These are phyloP conservation scores for Candida argentea DNA, from an alignment of 805 yeast species.

Conservation along the genomic window DNA sequence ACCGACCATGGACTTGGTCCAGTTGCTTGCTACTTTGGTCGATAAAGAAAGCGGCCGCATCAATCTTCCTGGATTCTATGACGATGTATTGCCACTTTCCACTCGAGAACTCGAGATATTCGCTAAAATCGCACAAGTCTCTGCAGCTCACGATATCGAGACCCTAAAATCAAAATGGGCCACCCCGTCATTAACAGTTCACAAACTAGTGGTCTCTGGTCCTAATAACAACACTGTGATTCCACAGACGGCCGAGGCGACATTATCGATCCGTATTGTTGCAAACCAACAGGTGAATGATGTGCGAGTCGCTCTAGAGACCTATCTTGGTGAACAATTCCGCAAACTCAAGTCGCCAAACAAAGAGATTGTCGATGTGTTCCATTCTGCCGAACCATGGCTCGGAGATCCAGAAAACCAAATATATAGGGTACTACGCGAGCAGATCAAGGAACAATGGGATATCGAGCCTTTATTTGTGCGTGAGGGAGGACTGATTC, in stretches of 20 bases:
- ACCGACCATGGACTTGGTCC: slow-evolving; percentile 80
- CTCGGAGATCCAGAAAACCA: slow-evolving; percentile 73
- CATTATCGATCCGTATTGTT: slow-evolving; percentile 75
- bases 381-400: slow-evolving; percentile 95
- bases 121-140: slow-evolving; percentile 42
- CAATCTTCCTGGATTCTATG: slow-evolving; percentile 66
- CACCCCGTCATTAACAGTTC: slow-evolving; percentile 80
- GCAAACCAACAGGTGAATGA: slow-evolving; percentile 70
- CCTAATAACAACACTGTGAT: slow-evolving; percentile 86
- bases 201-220: slow-evolving; percentile 77
- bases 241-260: slow-evolving; percentile 69
- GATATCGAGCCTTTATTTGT: slow-evolving; percentile 69
- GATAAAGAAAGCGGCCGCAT: slow-evolving; percentile 28
- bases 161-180: slow-evolving; percentile 79
- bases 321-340: slow-evolving; percentile 40
- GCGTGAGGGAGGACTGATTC: slow-evolving; percentile 96
- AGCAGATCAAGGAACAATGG: slow-evolving; percentile 66
- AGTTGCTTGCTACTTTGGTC: slow-evolving; percentile 55
- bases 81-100: slow-evolving; percentile 50
- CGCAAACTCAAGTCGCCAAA: slow-evolving; percentile 47
- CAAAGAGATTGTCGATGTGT: slow-evolving; percentile 45
- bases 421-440: slow-evolving; percentile 57
- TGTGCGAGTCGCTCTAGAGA: slow-evolving; percentile 41
- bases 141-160: slow-evolving; percentile 23
- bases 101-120: slow-evolving; percentile 52